phyloP scores from a whole-genome alignment of 768 basidiomycete species.

The Boletus huronensis region DNA sequence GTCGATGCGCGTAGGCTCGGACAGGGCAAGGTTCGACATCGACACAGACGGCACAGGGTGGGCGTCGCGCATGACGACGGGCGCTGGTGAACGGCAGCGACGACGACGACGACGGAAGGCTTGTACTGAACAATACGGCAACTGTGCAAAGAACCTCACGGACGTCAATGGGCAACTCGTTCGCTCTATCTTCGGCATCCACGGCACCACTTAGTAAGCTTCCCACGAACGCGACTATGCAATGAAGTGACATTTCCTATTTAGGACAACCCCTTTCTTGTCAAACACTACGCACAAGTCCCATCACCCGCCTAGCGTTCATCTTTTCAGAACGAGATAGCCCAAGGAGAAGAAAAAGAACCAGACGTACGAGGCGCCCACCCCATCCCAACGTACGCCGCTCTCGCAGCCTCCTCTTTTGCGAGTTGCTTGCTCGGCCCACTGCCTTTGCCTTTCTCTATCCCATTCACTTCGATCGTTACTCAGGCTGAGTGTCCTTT shows the following conservation, averaged over 20 bases:
- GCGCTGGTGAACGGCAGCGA: neutral
- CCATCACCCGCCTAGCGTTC: constrained; percentile 19
- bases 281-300: neutral
- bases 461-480: constrained; percentile 56
- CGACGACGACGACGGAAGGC: constrained; percentile 1
- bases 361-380: constrained; percentile 50
- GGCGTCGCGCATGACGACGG: constrained; percentile 27
- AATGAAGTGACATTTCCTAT: constrained; percentile 15
- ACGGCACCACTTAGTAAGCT: constrained; percentile 24
- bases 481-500: constrained; percentile 1
- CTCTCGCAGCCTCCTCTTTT: constrained; percentile 72
- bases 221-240: constrained; percentile 16
- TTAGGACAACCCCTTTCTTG: constrained; percentile 11
- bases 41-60: constrained; percentile 32
- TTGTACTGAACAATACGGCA: neutral
- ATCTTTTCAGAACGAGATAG: neutral
- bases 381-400: constrained; percentile 72
- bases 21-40: constrained; percentile 34
- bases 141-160: constrained; percentile 18
- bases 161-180: constrained; percentile 14
- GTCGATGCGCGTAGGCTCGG: constrained; percentile 59
- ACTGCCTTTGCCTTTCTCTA: constrained; percentile 60
- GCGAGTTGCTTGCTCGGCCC: constrained; percentile 71
- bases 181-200: constrained; percentile 27
- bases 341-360: neutral